Base-by-base conservation (phyloP, 352 stramenopile species). In the Phytophthora litchii region DNA sequence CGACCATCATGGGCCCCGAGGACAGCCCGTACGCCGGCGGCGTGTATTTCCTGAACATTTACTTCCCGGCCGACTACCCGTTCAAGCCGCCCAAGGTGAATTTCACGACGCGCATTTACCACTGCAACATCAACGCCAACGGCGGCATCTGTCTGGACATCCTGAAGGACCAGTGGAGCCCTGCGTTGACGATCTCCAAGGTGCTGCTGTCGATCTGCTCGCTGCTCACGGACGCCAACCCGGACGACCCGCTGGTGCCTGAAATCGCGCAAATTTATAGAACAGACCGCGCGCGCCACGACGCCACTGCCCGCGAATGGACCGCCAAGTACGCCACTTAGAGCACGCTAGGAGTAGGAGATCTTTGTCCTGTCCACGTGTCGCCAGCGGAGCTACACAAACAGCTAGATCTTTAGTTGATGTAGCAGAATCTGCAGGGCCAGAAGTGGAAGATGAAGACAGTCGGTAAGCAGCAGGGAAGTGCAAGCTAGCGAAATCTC, bases 111-210 rank as follows among this genome's bases (percentile, higher is more conserved):
- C 96, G 96, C 76, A 99, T 99, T 62, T 99, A 99, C 76, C 98
- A 99, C 78, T 99, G 96, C 82, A 99, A 99, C 94, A 99, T 99
- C 76, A 99, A 99, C 76, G 97, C 94, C 42, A 99, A 99, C 82
- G 97, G 97, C 66, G 97, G 97, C 48, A 99, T 99, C 66, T 99
- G 98, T 83, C 88, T 99, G 83, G 98, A 99, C 72, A 99, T 99
- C 72, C 84, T 99, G 64, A 99, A 99, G 83, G 97, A 99, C 73
- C 96, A 99, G 80, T 99, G 98, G 98, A 98, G 88, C 70, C 98
- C 98, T 31, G 97, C 98, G 54, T 81, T 99, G 53, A 99, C 97
- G 45, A 99, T 99, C 74, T 98, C 88, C 54, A 99, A 99, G 86
- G 97, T 99, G 57, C 88, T 99, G 57, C 90, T 99, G 23, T 99